phyloP scores from a whole-genome alignment of 805 yeast genomes.

The Starmerella sirachaensis region DNA sequence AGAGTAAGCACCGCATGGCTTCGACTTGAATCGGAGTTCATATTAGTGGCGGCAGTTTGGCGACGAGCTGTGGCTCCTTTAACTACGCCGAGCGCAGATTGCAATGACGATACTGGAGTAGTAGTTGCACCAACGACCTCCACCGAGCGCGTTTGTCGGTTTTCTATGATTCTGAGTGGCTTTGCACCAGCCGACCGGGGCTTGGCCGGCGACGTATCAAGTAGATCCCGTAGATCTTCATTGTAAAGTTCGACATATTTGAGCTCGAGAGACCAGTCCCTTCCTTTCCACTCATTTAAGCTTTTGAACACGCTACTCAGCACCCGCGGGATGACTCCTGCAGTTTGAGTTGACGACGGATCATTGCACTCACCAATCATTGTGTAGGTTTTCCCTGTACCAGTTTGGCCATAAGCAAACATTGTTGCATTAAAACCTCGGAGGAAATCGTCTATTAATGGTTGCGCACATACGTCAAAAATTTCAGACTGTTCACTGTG shows the following conservation, averaged over 20 bases:
- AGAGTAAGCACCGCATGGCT: slow-evolving; percentile 72
- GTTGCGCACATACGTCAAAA: slow-evolving; percentile 55
- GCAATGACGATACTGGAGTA: slow-evolving; percentile 37
- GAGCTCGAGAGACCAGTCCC: slow-evolving; percentile 47
- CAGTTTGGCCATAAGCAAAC: slow-evolving; percentile 85
- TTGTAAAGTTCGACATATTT: slow-evolving; percentile 73
- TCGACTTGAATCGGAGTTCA: slow-evolving; percentile 62
- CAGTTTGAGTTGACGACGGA: slow-evolving; percentile 27
- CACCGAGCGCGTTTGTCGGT: slow-evolving; percentile 35
- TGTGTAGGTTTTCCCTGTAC: slow-evolving; percentile 69
- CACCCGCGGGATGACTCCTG: slow-evolving; percentile 56
- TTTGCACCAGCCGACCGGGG: slow-evolving; percentile 31
- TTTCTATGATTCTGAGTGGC: slow-evolving; percentile 45
- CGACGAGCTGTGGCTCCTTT: slow-evolving; percentile 49
- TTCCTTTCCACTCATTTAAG: slow-evolving; percentile 26
- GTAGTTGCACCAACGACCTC: slow-evolving; percentile 49
- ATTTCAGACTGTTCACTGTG: slow-evolving; percentile 59
- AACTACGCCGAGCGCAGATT: slow-evolving; percentile 42
- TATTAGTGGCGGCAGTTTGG: slow-evolving; percentile 65
- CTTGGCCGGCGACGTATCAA: slow-evolving; percentile 29
- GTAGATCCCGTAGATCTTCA: slow-evolving; percentile 68
- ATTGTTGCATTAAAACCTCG: slow-evolving; percentile 51
- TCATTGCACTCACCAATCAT: slow-evolving; percentile 59
- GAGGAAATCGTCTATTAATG: slow-evolving; percentile 53
- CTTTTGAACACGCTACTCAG: slow-evolving; percentile 43